Percentiles rank a stretch among this genome's conserved stretches.
Conservation (phyloP, 148 eudicot species). For the Rhododendron williamsianum region DNA sequence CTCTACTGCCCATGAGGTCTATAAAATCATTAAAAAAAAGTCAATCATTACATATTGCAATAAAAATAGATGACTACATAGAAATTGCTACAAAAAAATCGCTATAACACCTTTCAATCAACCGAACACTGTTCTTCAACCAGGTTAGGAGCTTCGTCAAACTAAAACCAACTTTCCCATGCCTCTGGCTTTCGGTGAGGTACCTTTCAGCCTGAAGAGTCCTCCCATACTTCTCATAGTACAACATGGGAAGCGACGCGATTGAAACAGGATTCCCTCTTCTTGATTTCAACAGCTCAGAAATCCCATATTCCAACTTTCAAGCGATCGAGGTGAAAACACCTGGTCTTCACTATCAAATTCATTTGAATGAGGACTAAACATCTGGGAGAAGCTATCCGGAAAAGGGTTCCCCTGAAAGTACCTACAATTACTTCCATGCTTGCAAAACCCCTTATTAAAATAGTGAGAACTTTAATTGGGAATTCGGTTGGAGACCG, state of each 20-base stretch:
- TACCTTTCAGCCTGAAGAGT: slow-evolving; percentile 57
- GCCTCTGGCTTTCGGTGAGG: slow-evolving; percentile 66
- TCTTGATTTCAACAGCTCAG: slow-evolving; percentile 40
- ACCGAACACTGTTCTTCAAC: slow-evolving; percentile 32
- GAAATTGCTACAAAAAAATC: neutral
- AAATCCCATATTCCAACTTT: slow-evolving; percentile 46
- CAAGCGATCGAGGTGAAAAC: slow-evolving; percentile 38
- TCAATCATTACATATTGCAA: neutral
- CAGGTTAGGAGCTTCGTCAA: slow-evolving; percentile 60
- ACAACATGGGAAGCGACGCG: slow-evolving; percentile 52
- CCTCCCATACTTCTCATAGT: slow-evolving; percentile 43
- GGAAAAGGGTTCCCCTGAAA: slow-evolving; percentile 43
- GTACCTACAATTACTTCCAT: slow-evolving; percentile 71
- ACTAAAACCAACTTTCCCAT: slow-evolving; percentile 62
- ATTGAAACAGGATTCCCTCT: slow-evolving; percentile 44
- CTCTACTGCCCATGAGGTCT: slow-evolving; percentile 52
- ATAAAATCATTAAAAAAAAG: slow-evolving; percentile 4
- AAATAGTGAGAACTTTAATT: slow-evolving; percentile 60
- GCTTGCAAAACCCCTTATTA: slow-evolving; percentile 74
- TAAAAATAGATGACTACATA: too few relatives aligned
- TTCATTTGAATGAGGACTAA: slow-evolving; percentile 34
- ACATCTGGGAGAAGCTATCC: slow-evolving; percentile 28
- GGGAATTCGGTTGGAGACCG: slow-evolving; percentile 47
- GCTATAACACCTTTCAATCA: slow-evolving; percentile 40
- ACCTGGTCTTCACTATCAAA: slow-evolving; percentile 38